A percentile compares a stretch with the other conserved stretches of the same genome.
phyloP scores from a whole-genome alignment of 306 rosid species.

The Castanopsis chinensis region DNA sequence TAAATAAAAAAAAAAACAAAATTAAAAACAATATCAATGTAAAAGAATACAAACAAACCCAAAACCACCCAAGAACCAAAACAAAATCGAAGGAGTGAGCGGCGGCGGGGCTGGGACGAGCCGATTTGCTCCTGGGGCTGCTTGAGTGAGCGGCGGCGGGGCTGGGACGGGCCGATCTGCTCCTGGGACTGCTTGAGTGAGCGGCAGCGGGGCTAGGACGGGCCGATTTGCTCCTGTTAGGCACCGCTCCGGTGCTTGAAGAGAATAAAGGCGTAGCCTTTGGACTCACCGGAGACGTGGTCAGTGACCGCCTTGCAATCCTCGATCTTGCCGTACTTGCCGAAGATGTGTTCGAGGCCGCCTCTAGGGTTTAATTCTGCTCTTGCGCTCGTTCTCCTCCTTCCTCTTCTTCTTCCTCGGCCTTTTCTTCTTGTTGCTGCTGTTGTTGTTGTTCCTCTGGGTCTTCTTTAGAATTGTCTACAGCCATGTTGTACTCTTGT shows the following conservation, averaged over 20 bases:
- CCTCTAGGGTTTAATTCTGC: conserved; percentile 6
- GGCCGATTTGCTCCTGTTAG: too few species aligned
- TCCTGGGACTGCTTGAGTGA: conserved; percentile 59
- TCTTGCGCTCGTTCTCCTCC: conserved; percentile 19
- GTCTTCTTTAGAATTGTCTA: conserved; percentile 26
- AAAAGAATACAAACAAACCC: too few species aligned
- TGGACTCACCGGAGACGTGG: conserved; percentile 56
- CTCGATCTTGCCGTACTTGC: conserved; percentile 57
- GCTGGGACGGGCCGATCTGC: conserved; percentile 55
- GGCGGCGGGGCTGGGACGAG: conserved; percentile 56
- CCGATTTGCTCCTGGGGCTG: too few species aligned
- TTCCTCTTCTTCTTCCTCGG: conserved; percentile 3
- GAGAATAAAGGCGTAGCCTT: conserved; percentile 68
- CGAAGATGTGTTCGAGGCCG: conserved; percentile 29
- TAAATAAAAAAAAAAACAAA: too few species aligned
- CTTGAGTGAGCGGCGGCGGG: conserved; percentile 59
- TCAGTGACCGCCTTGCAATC: conserved; percentile 70
- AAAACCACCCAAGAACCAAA: too few species aligned
- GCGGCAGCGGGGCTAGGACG: too few species aligned
- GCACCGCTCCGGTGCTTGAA: conserved; percentile 60
- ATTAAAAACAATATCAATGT: too few species aligned
- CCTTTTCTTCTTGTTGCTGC: background rate
- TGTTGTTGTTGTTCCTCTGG: background rate
- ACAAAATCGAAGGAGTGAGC: background rate
- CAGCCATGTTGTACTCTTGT: conserved; percentile 36